Evolutionary conservation across 2,329 filamentous ascomycete genomes (phyloP), one percentile per base, ranked within the genome.

Genomic region (Beauveria scarabaeidicola): DNA sequence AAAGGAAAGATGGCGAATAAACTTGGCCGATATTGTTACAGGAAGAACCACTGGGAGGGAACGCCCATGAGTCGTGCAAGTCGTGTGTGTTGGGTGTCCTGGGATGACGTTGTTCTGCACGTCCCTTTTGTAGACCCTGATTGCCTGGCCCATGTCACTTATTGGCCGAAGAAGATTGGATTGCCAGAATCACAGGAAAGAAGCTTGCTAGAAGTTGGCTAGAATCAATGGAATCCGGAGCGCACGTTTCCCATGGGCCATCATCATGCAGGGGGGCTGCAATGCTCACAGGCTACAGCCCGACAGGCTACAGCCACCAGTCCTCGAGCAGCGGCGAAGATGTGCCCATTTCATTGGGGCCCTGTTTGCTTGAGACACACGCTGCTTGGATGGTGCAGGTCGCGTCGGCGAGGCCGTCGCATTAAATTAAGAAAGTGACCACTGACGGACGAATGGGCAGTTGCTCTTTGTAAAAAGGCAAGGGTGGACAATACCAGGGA

Each of bases 341-440:
- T 40, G 8, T 44, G n/a, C 40, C 27, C 11, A 7, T 38, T 36
- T 48, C 25, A 58, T 58, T 58, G 55, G 51, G 23, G 10, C 32
- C 46, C 23, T 32, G 54, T 38, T 32, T 51, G 46, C 10, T 51
- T 58, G 55, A 58, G 55, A 58, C 55, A 58, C 27, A n/a, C 43
- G 21, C 21, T 38, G 32, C 32, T 32, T 40, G 27, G 41, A 44
- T 46, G 52, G 13, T 44, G 48, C 29, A 13, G 19, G 27, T 17
- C 44, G 55, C 46, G 5, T 58, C 55, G 55, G 55, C 55, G n/a
- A 58, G 54, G 9, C 55, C 55, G 55, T 58, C 36, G 55, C 55
- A 58, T 57, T 32, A 50, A 40, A 17, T n/a, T 17, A 36, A n/a
- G 43, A 40, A 56, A n/a, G 13, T 21, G 43, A 21, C 13, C 40